A percentile compares a stretch with the other conserved stretches of the same genome.
phyloP scores from a whole-genome alignment of 176 grass and related monocot genomes.

The Saccharum officinarum region DNA sequence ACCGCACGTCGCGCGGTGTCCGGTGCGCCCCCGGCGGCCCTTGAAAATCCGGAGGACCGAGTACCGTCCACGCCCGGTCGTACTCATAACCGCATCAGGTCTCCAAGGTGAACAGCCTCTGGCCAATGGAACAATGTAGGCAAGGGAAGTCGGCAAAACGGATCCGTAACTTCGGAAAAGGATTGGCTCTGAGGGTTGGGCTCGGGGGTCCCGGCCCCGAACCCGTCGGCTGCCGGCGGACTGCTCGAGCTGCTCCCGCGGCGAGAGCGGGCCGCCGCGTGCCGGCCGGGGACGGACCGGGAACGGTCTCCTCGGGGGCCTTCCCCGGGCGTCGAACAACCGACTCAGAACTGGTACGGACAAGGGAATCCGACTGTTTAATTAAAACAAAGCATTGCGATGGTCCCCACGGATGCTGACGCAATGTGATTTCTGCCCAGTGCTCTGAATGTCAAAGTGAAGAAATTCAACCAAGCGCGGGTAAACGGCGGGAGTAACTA shows the following conservation, averaged over 20 bases:
- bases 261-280: no score
- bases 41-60: constrained; percentile 74
- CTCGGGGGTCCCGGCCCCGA: no score
- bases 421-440: constrained; percentile 79
- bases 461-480: constrained; percentile 78
- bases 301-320: no score
- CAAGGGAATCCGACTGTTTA: constrained; percentile 78
- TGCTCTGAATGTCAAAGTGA: constrained; percentile 85
- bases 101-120: constrained; percentile 64
- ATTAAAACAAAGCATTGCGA: constrained; percentile 81
- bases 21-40: constrained; percentile 59
- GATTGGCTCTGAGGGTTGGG: no score
- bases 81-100: constrained; percentile 80
- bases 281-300: no score
- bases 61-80: constrained; percentile 42
- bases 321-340: no score
- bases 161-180: constrained; percentile 74
- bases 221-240: no score
- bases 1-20: constrained; percentile 67
- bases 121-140: constrained; percentile 25
- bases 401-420: constrained; percentile 67
- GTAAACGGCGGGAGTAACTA: constrained; percentile 84
- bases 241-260: no score
- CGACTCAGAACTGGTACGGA: no score
- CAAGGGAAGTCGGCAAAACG: constrained; percentile 76